phyloP scores from a whole-genome alignment of 208 protist genomes.

The Trypanosoma theileri region DNA sequence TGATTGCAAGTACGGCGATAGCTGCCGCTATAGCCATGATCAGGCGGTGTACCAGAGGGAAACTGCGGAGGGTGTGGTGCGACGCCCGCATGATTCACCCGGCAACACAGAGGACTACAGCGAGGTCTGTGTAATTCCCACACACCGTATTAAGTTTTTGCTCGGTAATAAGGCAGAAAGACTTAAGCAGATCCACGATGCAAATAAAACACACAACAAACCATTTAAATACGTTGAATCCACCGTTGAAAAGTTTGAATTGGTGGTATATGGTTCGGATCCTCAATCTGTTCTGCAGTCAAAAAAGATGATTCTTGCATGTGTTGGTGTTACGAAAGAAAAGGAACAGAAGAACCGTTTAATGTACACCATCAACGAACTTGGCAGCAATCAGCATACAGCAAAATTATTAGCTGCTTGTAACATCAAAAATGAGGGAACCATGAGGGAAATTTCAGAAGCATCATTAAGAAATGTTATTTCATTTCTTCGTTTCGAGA shows the following conservation, averaged over 20 bases:
- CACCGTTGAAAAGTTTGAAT: slow-evolving; percentile 53
- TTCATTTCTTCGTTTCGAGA: slow-evolving; percentile 80
- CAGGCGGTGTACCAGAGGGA: slow-evolving; percentile 36
- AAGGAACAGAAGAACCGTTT: slow-evolving; percentile 77
- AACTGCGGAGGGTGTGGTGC: slow-evolving; percentile 23
- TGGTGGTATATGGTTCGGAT: slow-evolving; percentile 65
- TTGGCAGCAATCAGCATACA: slow-evolving; percentile 71
- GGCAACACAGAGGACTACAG: slow-evolving; percentile 38
- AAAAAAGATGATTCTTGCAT: slow-evolving; percentile 58
- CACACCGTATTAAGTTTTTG: slow-evolving; percentile 77
- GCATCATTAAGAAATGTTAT: slow-evolving; percentile 68
- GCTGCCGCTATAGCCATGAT: slow-evolving; percentile 82
- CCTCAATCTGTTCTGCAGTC: slow-evolving; percentile 57
- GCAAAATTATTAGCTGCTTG: slow-evolving; percentile 65
- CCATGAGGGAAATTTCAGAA: slow-evolving; percentile 67
- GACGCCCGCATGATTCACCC: slow-evolving; percentile 10
- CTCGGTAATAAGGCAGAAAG: slow-evolving; percentile 57
- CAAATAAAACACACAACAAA: slow-evolving; percentile 75
- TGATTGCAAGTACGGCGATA: slow-evolving; percentile 82
- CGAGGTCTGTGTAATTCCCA: slow-evolving; percentile 62
- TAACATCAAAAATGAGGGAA: slow-evolving; percentile 80
- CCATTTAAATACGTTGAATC: slow-evolving; percentile 60
- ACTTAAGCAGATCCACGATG: slow-evolving; percentile 65
- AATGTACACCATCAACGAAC: slow-evolving; percentile 83
- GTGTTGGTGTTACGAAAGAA: slow-evolving; percentile 60